phyloP scores from a whole-genome alignment of 2,329 filamentous ascomycete species.

The Exophiala sp. region DNA sequence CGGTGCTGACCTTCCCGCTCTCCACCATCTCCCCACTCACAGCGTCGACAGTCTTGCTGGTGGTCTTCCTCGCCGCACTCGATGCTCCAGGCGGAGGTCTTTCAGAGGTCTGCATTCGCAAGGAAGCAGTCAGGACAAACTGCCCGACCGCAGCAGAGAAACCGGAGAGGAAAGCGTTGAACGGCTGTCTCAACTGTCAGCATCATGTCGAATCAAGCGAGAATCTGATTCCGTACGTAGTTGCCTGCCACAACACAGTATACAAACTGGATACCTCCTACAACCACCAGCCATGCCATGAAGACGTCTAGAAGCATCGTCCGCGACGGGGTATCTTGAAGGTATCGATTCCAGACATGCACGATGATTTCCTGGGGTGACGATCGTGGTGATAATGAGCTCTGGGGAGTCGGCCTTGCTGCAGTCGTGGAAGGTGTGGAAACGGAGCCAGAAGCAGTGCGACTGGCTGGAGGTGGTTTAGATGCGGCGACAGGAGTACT shows the following conservation, averaged over 20 bases:
- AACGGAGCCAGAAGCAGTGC: conserved; percentile 22
- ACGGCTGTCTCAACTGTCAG: conserved; percentile 61
- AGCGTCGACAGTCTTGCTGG: conserved; percentile 29
- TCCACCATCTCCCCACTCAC: conserved; percentile 26
- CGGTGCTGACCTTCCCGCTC: conserved; percentile 40
- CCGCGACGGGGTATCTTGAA: conserved; percentile 77
- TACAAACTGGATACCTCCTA: conserved; percentile 85
- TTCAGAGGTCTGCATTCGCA: conserved; percentile 85
- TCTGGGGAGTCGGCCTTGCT: conserved; percentile 26
- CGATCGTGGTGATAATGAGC: conserved; percentile 37
- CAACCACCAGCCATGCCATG: conserved; percentile 78
- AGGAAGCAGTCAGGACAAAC: conserved; percentile 86
- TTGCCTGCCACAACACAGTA: conserved; percentile 92
- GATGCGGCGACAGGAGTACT: conserved; percentile 28
- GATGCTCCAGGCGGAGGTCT: conserved; percentile 24
- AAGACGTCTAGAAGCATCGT: conserved; percentile 91
- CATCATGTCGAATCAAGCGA: background rate
- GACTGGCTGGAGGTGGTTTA: conserved; percentile 28
- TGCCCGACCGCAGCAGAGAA: conserved; percentile 94
- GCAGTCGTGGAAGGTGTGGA: conserved; percentile 29
- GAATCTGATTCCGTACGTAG: conserved; percentile 64
- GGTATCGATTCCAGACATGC: conserved; percentile 74
- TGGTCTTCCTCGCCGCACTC: conserved; percentile 62
- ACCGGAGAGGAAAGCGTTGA: conserved; percentile 96
- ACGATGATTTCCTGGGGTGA: conserved; percentile 57